A percentile compares a stretch with the other conserved stretches of the same genome.
Evolutionary conservation across 2,329 filamentous ascomycete species (phyloP).

Genomic region (Stagonosporopsis cucurbitacearum): DNA sequence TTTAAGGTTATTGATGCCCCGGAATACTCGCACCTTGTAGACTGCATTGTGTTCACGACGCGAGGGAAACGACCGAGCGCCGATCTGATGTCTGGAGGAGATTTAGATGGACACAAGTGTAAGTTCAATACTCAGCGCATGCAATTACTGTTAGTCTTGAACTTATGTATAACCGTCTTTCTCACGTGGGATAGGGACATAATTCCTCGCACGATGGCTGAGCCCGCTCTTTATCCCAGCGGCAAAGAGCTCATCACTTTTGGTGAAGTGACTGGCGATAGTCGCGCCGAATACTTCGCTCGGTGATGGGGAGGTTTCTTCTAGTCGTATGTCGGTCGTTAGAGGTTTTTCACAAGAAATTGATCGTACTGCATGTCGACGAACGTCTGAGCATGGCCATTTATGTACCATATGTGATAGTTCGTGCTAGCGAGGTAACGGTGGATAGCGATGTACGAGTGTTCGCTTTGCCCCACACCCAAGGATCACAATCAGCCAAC

Average conservation of each 20-base stretch:
- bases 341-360: constrained; percentile 50
- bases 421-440: constrained; percentile 40
- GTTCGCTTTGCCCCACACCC: constrained; percentile 51
- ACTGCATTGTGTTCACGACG: constrained; percentile 53
- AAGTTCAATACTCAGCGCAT: constrained; percentile 18
- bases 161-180: constrained; percentile 41
- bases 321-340: constrained; percentile 38
- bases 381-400: constrained; percentile 51
- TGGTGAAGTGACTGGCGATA: constrained; percentile 47
- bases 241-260: constrained; percentile 49
- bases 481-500: constrained; percentile 42
- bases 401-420: constrained; percentile 49
- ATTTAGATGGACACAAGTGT: constrained; percentile 54
- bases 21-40: constrained; percentile 49
- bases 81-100: constrained; percentile 54
- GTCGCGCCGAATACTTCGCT: constrained; percentile 47
- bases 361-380: constrained; percentile 48
- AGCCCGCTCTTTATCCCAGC: constrained; percentile 51
- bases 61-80: constrained; percentile 48
- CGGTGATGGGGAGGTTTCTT: constrained; percentile 48
- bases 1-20: constrained; percentile 48
- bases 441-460: constrained; percentile 47
- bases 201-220: constrained; percentile 45
- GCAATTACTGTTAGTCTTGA: not conserved
- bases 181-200: constrained; percentile 53